A percentile compares a stretch with the other conserved stretches of the same genome.
Evolutionary conservation across 1,139 yeast species (phyloP).

Genomic region (Geotrichum europaeum): DNA sequence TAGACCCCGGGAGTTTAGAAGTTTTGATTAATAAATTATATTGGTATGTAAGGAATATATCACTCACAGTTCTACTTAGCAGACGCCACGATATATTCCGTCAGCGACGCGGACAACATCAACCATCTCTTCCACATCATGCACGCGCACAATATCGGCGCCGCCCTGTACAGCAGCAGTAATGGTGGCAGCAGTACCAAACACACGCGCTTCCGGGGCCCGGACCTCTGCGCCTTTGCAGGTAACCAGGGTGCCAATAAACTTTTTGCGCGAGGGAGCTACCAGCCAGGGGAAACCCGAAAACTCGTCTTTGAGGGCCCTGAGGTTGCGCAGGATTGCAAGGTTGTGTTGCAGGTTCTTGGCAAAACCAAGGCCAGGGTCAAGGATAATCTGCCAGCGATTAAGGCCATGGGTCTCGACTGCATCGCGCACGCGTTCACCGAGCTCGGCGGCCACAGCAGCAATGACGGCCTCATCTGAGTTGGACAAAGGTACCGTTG

Average conservation of each 20-base stretch:
- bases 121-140: conserved; percentile 64
- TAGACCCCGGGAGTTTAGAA: neutral
- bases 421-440: conserved; percentile 52
- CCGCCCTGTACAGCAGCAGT: conserved; percentile 70
- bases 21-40: neutral
- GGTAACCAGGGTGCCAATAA: conserved; percentile 67
- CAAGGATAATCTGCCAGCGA: conserved; percentile 87
- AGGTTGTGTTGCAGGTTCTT: conserved; percentile 66
- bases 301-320: conserved; percentile 28
- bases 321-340: conserved; percentile 51
- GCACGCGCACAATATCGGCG: conserved; percentile 82
- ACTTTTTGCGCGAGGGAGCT: conserved; percentile 85
- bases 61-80: neutral
- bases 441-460: conserved; percentile 60
- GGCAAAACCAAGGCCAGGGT: conserved; percentile 96
- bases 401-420: conserved; percentile 51
- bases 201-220: conserved; percentile 45
- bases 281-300: conserved; percentile 57
- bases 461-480: conserved; percentile 39
- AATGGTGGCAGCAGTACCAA: conserved; percentile 73
- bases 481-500: conserved; percentile 28
- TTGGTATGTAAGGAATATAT: neutral
- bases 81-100: conserved; percentile 53
- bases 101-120: conserved; percentile 69
- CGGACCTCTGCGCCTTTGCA: conserved; percentile 21